Base-by-base conservation (phyloP, 108 stramenopile genomes). In the Fragilaria radians region DNA sequence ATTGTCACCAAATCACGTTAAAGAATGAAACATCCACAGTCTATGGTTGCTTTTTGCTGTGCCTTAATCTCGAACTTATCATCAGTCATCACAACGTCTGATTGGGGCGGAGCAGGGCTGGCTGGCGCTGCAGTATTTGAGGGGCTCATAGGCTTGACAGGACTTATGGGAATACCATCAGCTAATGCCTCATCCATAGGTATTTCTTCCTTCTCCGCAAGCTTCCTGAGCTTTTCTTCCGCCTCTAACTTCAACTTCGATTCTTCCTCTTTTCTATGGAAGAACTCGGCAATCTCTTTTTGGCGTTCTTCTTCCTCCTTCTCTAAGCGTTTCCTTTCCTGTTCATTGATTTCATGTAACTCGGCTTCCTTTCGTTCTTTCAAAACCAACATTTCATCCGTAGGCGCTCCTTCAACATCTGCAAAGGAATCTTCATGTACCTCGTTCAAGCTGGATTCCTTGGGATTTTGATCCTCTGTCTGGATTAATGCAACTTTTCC, bases 371-470 rank as follows among this genome's bases (percentile, higher is more conserved):
- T n/a, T n/a, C n/a, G n/a, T n/a, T n/a, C n/a, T n/a, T n/a, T n/a
- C n/a, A n/a, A n/a, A n/a, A n/a, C n/a, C n/a, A n/a, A n/a, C n/a
- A n/a, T n/a, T n/a, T 25, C 52, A 28, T 54, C 52, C 26, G 52
- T 54, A 22, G 52, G 52, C 21, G 52, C 52, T n/a, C 25, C 23
- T 22, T 42, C 36, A 42, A 42, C 14, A 42, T 42, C 36, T 7
- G 36, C 11, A 42, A 11, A 14, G 7, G 36, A 14, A 14, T 42
- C 36, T 42, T 7, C 36, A 42, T 14, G n/a, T n/a, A n/a, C n/a
- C n/a, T n/a, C n/a, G n/a, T n/a, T n/a, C n/a, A n/a, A n/a, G n/a
- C n/a, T n/a, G n/a, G n/a, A n/a, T n/a, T n/a, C n/a, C n/a, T n/a
- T n/a, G n/a, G n/a, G n/a, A n/a, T n/a, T n/a, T n/a, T n/a, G n/a